A percentile compares a stretch with the other conserved stretches of the same genome.
These are phyloP conservation scores for Cetradonia linearis DNA, from an alignment of 495 filamentous ascomycete genomes.

Conservation along the genomic window DNA sequence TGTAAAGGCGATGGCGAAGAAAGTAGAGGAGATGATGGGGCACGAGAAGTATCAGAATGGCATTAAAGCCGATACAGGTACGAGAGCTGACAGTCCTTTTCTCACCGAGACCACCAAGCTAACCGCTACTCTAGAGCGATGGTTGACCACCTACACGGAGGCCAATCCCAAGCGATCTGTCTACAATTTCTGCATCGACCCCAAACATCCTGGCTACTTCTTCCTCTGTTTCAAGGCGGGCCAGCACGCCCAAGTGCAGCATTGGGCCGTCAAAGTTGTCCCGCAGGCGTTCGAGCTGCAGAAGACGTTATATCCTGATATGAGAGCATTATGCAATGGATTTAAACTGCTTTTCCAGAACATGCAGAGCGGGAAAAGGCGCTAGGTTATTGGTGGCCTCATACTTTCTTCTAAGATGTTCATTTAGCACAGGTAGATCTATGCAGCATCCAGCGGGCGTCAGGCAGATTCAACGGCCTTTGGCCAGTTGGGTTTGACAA, in stretches of 20 bases:
- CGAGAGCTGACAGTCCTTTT: conserved; percentile 24
- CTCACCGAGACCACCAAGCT: background rate
- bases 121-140: conserved; percentile 55
- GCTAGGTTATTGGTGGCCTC: conserved; percentile 21
- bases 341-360: conserved; percentile 57
- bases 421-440: background rate
- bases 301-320: conserved; percentile 80
- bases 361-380: conserved; percentile 37
- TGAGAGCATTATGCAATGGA: conserved; percentile 86
- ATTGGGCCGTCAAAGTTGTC: conserved; percentile 83
- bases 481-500: background rate
- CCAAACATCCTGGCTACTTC: conserved; percentile 90
- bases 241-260: conserved; percentile 54
- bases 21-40: conserved; percentile 90
- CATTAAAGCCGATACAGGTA: conserved; percentile 76
- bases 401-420: background rate
- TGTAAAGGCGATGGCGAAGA: conserved; percentile 93
- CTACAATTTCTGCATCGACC: conserved; percentile 89
- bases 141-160: conserved; percentile 88
- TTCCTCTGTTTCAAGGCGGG: conserved; percentile 91
- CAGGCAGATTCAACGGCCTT: background rate
- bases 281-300: conserved; percentile 83
- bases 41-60: conserved; percentile 83
- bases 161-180: conserved; percentile 89
- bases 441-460: conserved; percentile 4